A percentile compares a stretch with the other conserved stretches of the same genome.
phyloP scores from a whole-genome alignment of 257 asterid genomes.

The Ocimum tenuiflorum region DNA sequence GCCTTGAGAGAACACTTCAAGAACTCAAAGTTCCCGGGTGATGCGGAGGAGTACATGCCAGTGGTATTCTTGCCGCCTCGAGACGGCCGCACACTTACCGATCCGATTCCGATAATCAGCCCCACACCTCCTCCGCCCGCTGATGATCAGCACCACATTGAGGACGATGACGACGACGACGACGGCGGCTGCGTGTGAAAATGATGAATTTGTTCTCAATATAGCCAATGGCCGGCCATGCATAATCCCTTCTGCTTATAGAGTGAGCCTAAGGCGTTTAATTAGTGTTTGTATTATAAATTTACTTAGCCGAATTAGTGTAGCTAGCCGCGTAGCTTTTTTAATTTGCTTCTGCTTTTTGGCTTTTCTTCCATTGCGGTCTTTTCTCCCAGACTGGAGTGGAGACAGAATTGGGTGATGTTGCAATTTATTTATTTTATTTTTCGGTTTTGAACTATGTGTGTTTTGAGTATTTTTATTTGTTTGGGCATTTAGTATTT shows the following conservation, averaged over 20 bases:
- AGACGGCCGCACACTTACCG: conserved; percentile 53
- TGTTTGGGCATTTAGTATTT: not conserved
- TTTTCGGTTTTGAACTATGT: conserved; percentile 24
- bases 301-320: not conserved
- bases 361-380: not conserved
- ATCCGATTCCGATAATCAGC: conserved; percentile 45
- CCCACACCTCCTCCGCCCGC: not conserved
- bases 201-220: too few species aligned
- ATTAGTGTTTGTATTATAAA: conserved; percentile 18
- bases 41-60: conserved; percentile 84
- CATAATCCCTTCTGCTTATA: too few species aligned
- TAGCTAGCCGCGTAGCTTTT: not conserved
- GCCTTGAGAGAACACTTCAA: conserved; percentile 89
- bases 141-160: not conserved
- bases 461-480: not conserved
- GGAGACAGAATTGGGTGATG: conserved; percentile 16
- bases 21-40: conserved; percentile 86
- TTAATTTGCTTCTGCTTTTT: not conserved
- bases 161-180: conserved; percentile 8
- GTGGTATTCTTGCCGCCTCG: conserved; percentile 82
- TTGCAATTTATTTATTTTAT: conserved; percentile 9
- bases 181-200: conserved; percentile 3
- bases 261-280: not conserved
- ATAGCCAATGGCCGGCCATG: conserved; percentile 21
- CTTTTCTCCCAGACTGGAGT: not conserved